A percentile compares a stretch with the other conserved stretches of the same genome.
Evolutionary conservation across 73 alveolate genomes (phyloP).

Genomic region (Paramecium primaurelia): DNA sequence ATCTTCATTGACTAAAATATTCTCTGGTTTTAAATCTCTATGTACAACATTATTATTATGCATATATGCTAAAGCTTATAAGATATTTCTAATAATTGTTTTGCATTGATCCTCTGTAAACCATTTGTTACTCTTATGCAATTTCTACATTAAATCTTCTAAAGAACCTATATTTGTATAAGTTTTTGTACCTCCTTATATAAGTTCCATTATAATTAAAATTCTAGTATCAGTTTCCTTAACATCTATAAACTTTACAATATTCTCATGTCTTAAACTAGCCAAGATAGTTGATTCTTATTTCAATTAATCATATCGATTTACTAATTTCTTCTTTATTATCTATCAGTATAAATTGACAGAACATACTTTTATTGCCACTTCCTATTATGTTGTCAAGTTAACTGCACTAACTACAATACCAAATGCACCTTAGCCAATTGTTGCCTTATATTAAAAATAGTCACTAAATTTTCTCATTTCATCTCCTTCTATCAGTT

Average conservation of each 20-base stretch:
- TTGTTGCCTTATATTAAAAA: slow-evolving; percentile 56
- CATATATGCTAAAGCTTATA: slow-evolving; percentile 70
- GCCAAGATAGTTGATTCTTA: slow-evolving; percentile 71
- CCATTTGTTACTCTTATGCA: slow-evolving; percentile 26
- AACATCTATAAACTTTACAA: slow-evolving; percentile 74
- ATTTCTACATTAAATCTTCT: slow-evolving; percentile 43
- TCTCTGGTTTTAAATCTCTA: slow-evolving; percentile 74
- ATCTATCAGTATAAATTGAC: neutral
- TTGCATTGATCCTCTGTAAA: slow-evolving; percentile 72
- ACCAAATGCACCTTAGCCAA: slow-evolving; percentile 82
- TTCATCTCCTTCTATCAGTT: neutral
- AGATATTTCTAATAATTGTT: slow-evolving; percentile 62
- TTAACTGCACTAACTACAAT: slow-evolving; percentile 73
- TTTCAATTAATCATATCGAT: slow-evolving; percentile 61
- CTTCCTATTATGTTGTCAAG: slow-evolving; percentile 61
- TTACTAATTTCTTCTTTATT: slow-evolving; percentile 59
- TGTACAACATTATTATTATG: slow-evolving; percentile 68
- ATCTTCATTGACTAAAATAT: slow-evolving; percentile 60
- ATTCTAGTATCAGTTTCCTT: slow-evolving; percentile 60
- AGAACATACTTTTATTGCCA: slow-evolving; percentile 67
- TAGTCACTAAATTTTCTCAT: slow-evolving; percentile 55
- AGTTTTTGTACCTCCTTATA: slow-evolving; percentile 68
- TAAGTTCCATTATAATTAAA: slow-evolving; percentile 73
- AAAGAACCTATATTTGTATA: slow-evolving; percentile 53
- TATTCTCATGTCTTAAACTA: slow-evolving; percentile 72